phyloP scores from a whole-genome alignment of 2,329 filamentous ascomycete species.

The Parasarocladium wereldwijsianum region DNA sequence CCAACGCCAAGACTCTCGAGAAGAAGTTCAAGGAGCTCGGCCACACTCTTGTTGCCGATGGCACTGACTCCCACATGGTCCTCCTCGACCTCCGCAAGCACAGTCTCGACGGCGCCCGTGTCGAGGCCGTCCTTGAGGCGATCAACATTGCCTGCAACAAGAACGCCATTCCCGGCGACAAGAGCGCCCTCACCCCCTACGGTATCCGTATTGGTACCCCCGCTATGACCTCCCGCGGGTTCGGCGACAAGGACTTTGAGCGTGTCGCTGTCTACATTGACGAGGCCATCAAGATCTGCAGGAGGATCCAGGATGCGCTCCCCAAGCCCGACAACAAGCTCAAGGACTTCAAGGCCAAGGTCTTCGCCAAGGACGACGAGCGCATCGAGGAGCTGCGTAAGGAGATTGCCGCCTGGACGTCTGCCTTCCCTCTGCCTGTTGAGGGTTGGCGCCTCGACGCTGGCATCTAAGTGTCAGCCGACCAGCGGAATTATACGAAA shows the following conservation, averaged over 20 bases:
- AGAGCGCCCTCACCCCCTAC: slow-evolving; percentile 85
- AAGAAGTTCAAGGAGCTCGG: slow-evolving; percentile 70
- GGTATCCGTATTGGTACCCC: slow-evolving; percentile 94
- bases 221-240: slow-evolving; percentile 93
- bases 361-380: slow-evolving; percentile 59
- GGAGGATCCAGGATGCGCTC: slow-evolving; percentile 68
- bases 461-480: slow-evolving; percentile 30
- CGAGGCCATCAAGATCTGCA: slow-evolving; percentile 74
- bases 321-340: slow-evolving; percentile 98
- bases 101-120: slow-evolving; percentile 79
- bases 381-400: slow-evolving; percentile 77
- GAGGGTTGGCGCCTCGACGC: slow-evolving; percentile 53
- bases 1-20: slow-evolving; percentile 87
- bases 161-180: slow-evolving; percentile 96
- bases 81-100: slow-evolving; percentile 84
- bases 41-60: slow-evolving; percentile 89
- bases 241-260: slow-evolving; percentile 84
- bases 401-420: slow-evolving; percentile 81
- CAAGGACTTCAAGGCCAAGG: slow-evolving; percentile 97
- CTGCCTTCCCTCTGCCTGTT: slow-evolving; percentile 82
- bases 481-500: slow-evolving; percentile 5
- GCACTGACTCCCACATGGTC: slow-evolving; percentile 96
- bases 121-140: slow-evolving; percentile 91
- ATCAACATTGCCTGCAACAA: slow-evolving; percentile 99
- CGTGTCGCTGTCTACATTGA: slow-evolving; percentile 84